These are phyloP conservation scores for Drosera capensis DNA, from an alignment of 148 eudicot genomes.

Conservation along the genomic window DNA sequence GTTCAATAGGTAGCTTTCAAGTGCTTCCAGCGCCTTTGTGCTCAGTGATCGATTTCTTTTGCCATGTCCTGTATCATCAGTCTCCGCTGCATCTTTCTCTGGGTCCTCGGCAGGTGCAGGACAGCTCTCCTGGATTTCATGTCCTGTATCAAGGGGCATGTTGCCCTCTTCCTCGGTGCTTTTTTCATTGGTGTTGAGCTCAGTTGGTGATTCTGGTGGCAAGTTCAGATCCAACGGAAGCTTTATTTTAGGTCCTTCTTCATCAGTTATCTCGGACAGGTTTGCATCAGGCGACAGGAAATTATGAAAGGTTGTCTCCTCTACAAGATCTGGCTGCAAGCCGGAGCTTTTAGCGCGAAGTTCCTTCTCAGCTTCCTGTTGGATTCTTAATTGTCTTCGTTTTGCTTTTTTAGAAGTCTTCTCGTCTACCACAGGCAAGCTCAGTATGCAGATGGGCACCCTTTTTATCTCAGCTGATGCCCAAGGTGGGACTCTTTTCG, in stretches of 20 bases:
- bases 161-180: too few relatives aligned
- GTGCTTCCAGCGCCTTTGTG: slow-evolving; percentile 15
- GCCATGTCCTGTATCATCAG: slow-evolving; percentile 7
- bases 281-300: neutral
- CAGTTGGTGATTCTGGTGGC: slow-evolving; percentile 8
- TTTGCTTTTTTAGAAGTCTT: neutral
- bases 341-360: neutral
- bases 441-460: neutral
- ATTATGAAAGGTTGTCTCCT: neutral
- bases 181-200: neutral
- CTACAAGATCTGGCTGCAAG: neutral
- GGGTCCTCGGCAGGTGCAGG: slow-evolving; percentile 1
- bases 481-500: neutral
- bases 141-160: too few relatives aligned
- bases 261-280: neutral
- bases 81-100: slow-evolving; percentile 4
- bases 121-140: neutral
- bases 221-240: slow-evolving; percentile 16
- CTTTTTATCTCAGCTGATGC: neutral
- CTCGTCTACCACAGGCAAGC: slow-evolving; percentile 2
- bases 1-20: slow-evolving; percentile 12
- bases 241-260: slow-evolving; percentile 1
- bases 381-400: too few relatives aligned
- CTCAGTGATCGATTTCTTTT: slow-evolving; percentile 7
- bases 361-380: too few relatives aligned